Conservation (phyloP, 495 filamentous ascomycete genomes). For the Bryoglossum gracile region DNA sequence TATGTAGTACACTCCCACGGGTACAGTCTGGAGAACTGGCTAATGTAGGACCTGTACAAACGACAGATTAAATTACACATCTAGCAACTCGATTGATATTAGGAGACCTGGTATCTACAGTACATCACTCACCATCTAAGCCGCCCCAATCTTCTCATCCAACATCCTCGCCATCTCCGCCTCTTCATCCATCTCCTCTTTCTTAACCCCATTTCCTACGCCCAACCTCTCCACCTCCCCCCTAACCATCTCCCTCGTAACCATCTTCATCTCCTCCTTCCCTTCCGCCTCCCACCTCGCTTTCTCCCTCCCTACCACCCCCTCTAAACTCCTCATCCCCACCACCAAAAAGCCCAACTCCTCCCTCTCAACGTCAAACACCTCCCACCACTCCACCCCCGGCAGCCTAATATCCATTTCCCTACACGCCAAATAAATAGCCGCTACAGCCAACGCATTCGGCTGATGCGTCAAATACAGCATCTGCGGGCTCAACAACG, state of each 20-base stretch:
- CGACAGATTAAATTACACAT: no score
- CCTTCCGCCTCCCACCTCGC: slow-evolving; percentile 27
- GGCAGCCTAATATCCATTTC: slow-evolving; percentile 73
- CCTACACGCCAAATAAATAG: slow-evolving; percentile 81
- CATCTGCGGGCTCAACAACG: slow-evolving; percentile 78
- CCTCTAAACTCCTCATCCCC: slow-evolving; percentile 71
- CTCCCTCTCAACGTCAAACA: slow-evolving; percentile 96
- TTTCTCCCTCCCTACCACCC: slow-evolving; percentile 48
- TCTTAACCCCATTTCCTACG: slow-evolving; percentile 24
- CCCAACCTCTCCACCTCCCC: slow-evolving; percentile 39
- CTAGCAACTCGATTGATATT: no score
- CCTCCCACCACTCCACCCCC: slow-evolving; percentile 87
- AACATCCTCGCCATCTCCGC: slow-evolving; percentile 51
- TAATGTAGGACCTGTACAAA: no score
- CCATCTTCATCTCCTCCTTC: slow-evolving; percentile 30
- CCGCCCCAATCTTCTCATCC: slow-evolving; percentile 18
- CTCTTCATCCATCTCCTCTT: slow-evolving; percentile 41
- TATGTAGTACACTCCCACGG: no score
- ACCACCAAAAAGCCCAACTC: slow-evolving; percentile 91
- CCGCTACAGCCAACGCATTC: slow-evolving; percentile 72
- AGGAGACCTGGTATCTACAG: no score
- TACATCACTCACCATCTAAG: no score
- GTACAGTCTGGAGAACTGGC: no score
- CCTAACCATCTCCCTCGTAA: slow-evolving; percentile 35
- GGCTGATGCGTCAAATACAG: slow-evolving; percentile 92